Conservation (phyloP, 164 flowering plant species). For the Litsea cubeba region DNA sequence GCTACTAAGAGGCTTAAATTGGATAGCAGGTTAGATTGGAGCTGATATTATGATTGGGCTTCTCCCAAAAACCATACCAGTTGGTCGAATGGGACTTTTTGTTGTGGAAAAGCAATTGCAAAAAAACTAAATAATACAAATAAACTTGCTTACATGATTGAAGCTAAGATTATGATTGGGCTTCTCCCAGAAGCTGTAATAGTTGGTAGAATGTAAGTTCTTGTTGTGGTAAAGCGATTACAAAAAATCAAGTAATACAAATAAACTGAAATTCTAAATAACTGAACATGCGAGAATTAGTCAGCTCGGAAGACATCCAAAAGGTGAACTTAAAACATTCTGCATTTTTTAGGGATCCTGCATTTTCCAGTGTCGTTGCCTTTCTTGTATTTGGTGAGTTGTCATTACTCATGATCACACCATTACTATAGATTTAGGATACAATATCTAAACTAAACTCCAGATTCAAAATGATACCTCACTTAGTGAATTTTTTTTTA, state of each 20-base stretch:
- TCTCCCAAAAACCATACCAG: conserved; percentile 15
- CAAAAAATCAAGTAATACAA: conserved; percentile 1
- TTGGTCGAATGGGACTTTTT: conserved; percentile 21
- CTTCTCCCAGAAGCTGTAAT: conserved; percentile 12
- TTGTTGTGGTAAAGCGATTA: conserved; percentile 18
- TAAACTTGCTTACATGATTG: conserved; percentile 8
- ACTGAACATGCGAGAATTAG: conserved; percentile 25
- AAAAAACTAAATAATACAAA: too few species aligned
- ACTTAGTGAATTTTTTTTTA: too few species aligned
- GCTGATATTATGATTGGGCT: conserved; percentile 20
- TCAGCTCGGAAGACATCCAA: too few species aligned
- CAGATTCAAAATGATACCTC: too few species aligned
- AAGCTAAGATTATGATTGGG: conserved; percentile 25
- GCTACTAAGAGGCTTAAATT: conserved; percentile 56
- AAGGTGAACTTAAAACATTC: too few species aligned
- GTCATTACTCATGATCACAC: too few species aligned
- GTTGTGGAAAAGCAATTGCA: too few species aligned
- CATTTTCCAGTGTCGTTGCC: too few species aligned
- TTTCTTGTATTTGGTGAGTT: too few species aligned
- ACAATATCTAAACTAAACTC: too few species aligned
- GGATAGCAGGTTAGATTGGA: conserved; percentile 29
- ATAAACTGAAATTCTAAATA: not conserved
- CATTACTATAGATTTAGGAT: too few species aligned
- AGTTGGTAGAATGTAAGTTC: conserved; percentile 30
- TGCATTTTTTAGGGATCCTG: too few species aligned